Evolutionary conservation across 2,329 filamentous ascomycete genomes (phyloP), one percentile per base, ranked within the genome.

Genomic region (Aspergillus sp.): DNA sequence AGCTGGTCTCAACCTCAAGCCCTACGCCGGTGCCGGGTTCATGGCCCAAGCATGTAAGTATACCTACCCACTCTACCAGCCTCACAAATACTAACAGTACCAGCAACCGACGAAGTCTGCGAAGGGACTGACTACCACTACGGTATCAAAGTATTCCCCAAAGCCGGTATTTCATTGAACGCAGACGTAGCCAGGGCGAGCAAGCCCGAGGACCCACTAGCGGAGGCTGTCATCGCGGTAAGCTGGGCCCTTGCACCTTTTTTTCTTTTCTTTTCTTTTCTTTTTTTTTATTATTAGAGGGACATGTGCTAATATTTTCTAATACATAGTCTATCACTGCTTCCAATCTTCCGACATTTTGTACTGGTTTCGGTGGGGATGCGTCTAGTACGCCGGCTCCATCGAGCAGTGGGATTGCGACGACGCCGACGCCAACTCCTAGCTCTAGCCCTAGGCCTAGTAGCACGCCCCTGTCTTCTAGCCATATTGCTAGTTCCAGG

Each of bases 1-100:
- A 45, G 60, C 58, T 3, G 63, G 63, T 9, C 20, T 65, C 22
- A 57, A 65, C 30, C 44, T 65, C 24, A 62, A 59, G 41, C 63
- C 63, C 32, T 60, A 55, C 38, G 22, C 62, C 1, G 57, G 53
- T 17, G 62, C 55, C 18, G 57, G 48, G 8, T 41, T 63, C 39
- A 34, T 47, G 26, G 47, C 56, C 4, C 58, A 63, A 43, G 57
- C 53, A 39, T 56, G 63, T 65, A 49, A 59, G 62, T 63, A 2
- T 26, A 9, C 32, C 11, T 15, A 42, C 18, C 12, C n/a, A 22
- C 7, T 5, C 6, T 32, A 17, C 3, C 3, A 13, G 32, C n/a
- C 13, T 15, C 26, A n/a, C 9, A 36, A 5, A 36, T 18, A 34
- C 57, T 63, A 38, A 60, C 22, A n/a, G 41, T 51, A 42, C 22